phyloP scores from a whole-genome alignment of 2,329 filamentous ascomycete genomes.

The Cladosporium sp. region DNA sequence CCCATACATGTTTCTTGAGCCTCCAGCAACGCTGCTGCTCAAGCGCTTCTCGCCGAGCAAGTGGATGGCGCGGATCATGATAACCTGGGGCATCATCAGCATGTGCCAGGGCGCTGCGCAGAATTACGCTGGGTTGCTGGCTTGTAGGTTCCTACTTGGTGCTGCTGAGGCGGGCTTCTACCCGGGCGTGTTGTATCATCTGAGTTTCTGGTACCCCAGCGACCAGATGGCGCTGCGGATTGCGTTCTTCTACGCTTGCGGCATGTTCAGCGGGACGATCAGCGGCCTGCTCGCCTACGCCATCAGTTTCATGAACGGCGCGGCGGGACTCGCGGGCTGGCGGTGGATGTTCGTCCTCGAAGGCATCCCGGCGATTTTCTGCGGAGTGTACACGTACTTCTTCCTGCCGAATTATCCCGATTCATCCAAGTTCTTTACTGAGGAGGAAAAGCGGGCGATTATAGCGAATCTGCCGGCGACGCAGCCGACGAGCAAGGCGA shows the following conservation, averaged over 20 bases:
- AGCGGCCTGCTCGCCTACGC: slow-evolving; percentile 58
- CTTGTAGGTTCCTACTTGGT: slow-evolving; percentile 31
- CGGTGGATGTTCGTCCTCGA: slow-evolving; percentile 26
- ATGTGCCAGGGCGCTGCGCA: slow-evolving; percentile 33
- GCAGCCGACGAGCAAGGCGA: slow-evolving; percentile 26
- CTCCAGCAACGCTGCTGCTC: slow-evolving; percentile 49
- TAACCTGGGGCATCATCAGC: slow-evolving; percentile 42
- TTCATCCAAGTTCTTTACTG: slow-evolving; percentile 57
- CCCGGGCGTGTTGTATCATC: slow-evolving; percentile 34
- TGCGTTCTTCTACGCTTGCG: slow-evolving; percentile 49
- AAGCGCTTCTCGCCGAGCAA: slow-evolving; percentile 48
- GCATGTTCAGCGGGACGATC: slow-evolving; percentile 55
- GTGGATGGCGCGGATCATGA: slow-evolving; percentile 49
- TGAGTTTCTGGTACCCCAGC: slow-evolving; percentile 39
- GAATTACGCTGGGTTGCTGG: slow-evolving; percentile 29
- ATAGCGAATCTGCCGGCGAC: slow-evolving; percentile 27
- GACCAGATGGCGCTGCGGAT: slow-evolving; percentile 39
- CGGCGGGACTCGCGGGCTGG: slow-evolving; percentile 53
- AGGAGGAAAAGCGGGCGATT: slow-evolving; percentile 36
- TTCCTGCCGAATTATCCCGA: slow-evolving; percentile 62
- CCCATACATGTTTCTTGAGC: slow-evolving; percentile 47
- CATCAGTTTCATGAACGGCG: slow-evolving; percentile 57
- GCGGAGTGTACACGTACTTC: slow-evolving; percentile 45
- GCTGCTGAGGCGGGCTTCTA: slow-evolving; percentile 34
- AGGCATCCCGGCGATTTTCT: slow-evolving; percentile 38